Conservation (phyloP, 2,329 filamentous ascomycete species). For the Botryotinia calthae region DNA sequence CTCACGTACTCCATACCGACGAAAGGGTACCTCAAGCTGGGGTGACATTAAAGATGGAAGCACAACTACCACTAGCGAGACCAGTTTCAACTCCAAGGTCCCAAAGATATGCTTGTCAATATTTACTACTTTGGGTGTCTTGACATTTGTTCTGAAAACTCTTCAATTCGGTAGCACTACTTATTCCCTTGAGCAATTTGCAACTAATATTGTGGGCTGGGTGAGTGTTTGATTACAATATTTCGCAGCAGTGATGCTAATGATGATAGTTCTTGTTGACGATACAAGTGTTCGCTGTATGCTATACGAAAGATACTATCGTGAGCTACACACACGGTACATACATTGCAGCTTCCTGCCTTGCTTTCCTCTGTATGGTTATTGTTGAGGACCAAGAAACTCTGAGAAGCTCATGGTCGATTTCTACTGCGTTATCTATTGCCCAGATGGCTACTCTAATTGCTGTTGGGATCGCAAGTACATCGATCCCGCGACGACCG, state of each 20-base stretch:
- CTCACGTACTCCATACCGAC: not conserved
- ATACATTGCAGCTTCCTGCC: conserved; percentile 13
- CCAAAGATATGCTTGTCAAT: conserved; percentile 36
- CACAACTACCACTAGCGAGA: conserved; percentile 60
- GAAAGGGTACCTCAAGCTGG: conserved; percentile 2
- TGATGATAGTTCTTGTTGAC: conserved; percentile 8
- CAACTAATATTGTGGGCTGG: conserved; percentile 7
- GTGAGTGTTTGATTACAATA: not conserved
- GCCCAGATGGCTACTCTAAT: conserved; percentile 46
- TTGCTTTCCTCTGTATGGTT: conserved; percentile 10
- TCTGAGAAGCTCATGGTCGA: conserved; percentile 36
- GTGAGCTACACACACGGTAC: conserved; percentile 19
- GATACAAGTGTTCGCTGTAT: conserved; percentile 20
- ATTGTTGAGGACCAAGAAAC: not conserved
- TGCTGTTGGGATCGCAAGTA: conserved; percentile 47
- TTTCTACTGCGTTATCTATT: not conserved
- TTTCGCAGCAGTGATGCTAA: not conserved
- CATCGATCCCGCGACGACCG: conserved; percentile 65
- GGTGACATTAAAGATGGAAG: conserved; percentile 69
- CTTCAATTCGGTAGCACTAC: conserved; percentile 39
- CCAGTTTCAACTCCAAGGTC: conserved; percentile 57
- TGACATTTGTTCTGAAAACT: conserved; percentile 51
- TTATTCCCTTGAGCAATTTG: conserved; percentile 1
- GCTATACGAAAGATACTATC: conserved; percentile 20
- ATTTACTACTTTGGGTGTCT: conserved; percentile 40